These are phyloP conservation scores for Polyporus tsugae DNA, from an alignment of 1,284 basidiomycete species.

Conservation along the genomic window DNA sequence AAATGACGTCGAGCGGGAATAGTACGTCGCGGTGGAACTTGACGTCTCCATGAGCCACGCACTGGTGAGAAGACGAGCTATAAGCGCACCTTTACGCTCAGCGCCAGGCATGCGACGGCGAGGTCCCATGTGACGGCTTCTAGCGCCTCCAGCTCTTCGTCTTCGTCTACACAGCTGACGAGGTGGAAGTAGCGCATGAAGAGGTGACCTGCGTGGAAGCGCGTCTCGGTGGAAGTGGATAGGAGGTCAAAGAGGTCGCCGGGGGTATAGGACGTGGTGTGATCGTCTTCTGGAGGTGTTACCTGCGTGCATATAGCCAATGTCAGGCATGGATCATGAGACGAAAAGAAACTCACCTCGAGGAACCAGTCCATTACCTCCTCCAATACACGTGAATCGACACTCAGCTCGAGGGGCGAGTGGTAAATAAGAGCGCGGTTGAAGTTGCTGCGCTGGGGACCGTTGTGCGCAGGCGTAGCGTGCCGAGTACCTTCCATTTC, in stretches of 20 bases:
- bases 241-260: constrained; percentile 62
- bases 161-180: constrained; percentile 32
- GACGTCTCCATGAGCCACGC: background rate
- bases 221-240: constrained; percentile 57
- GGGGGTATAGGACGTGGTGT: constrained; percentile 27
- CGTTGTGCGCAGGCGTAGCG: background rate
- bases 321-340: too few relatives aligned
- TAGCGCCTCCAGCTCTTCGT: constrained; percentile 42
- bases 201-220: constrained; percentile 66
- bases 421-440: constrained; percentile 6
- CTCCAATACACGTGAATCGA: constrained; percentile 43
- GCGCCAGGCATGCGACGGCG: constrained; percentile 60
- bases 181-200: constrained; percentile 60
- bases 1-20: constrained; percentile 59
- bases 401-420: constrained; percentile 24
- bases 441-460: too few relatives aligned
- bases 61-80: background rate
- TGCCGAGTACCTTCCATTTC: background rate
- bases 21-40: constrained; percentile 73
- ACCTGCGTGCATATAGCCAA: constrained; percentile 16
- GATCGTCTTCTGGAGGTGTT: constrained; percentile 20
- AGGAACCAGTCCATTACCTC: constrained; percentile 53
- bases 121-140: constrained; percentile 59
- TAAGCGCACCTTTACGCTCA: constrained; percentile 61
- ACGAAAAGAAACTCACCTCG: constrained; percentile 41